phyloP scores from a whole-genome alignment of 1,139 yeast species.

The Candida labiduridarum region DNA sequence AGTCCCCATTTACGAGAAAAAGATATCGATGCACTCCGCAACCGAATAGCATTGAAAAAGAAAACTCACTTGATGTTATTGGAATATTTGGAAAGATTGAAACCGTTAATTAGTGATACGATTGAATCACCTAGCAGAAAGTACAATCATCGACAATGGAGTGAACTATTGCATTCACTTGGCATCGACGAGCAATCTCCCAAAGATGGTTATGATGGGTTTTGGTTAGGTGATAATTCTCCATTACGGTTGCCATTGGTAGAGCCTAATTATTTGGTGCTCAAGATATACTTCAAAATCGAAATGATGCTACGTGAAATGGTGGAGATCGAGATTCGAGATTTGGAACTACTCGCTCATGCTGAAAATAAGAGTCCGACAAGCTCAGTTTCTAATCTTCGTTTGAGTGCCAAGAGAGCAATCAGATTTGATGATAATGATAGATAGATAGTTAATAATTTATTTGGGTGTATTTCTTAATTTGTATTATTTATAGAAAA shows the following conservation, averaged over 20 bases:
- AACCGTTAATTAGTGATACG: conserved; percentile 34
- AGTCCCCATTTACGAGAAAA: not conserved
- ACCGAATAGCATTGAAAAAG: conserved; percentile 14
- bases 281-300: conserved; percentile 39
- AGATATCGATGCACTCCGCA: conserved; percentile 7
- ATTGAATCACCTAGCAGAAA: conserved; percentile 33
- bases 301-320: conserved; percentile 24
- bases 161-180: conserved; percentile 24
- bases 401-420: not conserved
- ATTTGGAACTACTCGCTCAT: conserved; percentile 14
- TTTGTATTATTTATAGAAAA: no score
- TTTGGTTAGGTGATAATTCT: conserved; percentile 62
- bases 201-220: conserved; percentile 9
- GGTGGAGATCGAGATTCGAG: conserved; percentile 20
- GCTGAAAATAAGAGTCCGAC: conserved; percentile 22
- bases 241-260: conserved; percentile 68
- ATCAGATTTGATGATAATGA: not conserved
- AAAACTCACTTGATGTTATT: conserved; percentile 21
- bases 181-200: conserved; percentile 4
- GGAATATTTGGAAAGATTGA: conserved; percentile 23
- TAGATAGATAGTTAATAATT: no score
- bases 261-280: conserved; percentile 65
- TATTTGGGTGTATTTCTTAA: no score
- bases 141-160: conserved; percentile 38
- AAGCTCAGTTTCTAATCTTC: not conserved